A percentile compares a stretch with the other conserved stretches of the same genome.
Conservation (phyloP, 179 eudicot species). For the Silene coronaria region DNA sequence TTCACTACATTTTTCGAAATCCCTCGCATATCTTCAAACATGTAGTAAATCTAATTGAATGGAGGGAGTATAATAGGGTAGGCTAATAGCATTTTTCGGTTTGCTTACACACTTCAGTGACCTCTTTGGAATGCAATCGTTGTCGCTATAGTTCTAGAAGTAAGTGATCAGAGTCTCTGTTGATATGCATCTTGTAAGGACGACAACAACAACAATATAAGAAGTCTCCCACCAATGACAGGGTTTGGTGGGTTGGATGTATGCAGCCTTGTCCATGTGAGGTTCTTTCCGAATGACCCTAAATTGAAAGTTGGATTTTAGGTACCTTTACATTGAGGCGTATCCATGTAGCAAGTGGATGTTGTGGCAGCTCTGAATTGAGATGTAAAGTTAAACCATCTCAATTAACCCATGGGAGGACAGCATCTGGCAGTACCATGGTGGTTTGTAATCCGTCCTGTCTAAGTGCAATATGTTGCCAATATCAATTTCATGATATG, state of each 20-base stretch:
- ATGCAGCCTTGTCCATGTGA: no score
- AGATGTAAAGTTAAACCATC: neutral
- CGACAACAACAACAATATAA: no score
- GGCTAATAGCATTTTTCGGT: neutral
- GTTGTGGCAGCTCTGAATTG: neutral
- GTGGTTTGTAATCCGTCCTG: neutral
- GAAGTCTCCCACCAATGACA: no score
- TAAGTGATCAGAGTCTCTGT: neutral
- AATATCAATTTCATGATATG: neutral
- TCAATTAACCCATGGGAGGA: neutral
- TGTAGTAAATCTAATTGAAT: neutral
- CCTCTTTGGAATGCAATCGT: neutral
- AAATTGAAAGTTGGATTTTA: neutral
- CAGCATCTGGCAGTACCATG: neutral
- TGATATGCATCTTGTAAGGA: neutral
- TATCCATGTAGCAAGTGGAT: neutral
- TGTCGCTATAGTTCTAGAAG: neutral
- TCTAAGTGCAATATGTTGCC: conserved; percentile 3
- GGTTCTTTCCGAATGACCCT: neutral
- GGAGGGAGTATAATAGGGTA: neutral
- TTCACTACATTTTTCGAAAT: neutral
- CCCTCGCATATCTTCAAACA: neutral
- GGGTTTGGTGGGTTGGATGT: no score
- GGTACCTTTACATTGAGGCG: neutral
- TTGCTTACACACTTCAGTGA: neutral